Evolutionary conservation across 2,329 filamentous ascomycete species (phyloP).

Genomic region (Trichoderma lentiforme): DNA sequence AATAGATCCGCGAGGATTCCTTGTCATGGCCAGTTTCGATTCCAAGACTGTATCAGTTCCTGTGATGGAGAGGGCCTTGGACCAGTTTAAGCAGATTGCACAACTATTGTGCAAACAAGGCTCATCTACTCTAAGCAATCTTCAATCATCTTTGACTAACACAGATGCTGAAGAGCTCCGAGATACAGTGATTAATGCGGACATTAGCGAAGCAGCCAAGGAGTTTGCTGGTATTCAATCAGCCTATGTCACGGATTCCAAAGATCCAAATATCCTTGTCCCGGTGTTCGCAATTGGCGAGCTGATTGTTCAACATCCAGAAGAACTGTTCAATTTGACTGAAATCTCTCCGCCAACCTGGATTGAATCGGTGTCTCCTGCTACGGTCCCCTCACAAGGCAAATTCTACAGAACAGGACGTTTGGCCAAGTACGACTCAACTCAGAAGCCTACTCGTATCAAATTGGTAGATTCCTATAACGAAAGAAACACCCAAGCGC

Average conservation of each 20-base stretch:
- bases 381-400: constrained; percentile 24
- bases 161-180: constrained; percentile 35
- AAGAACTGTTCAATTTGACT: background rate
- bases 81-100: constrained; percentile 50
- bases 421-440: constrained; percentile 36
- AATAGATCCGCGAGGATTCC: constrained; percentile 52
- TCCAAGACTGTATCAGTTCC: constrained; percentile 52
- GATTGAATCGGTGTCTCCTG: background rate
- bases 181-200: constrained; percentile 24
- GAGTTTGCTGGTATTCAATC: constrained; percentile 29
- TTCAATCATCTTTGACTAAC: constrained; percentile 31
- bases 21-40: constrained; percentile 63
- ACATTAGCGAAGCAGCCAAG: constrained; percentile 20
- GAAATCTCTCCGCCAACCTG: background rate
- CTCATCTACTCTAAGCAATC: constrained; percentile 31
- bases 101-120: constrained; percentile 45
- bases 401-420: constrained; percentile 40
- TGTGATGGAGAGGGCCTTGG: constrained; percentile 52
- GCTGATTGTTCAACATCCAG: constrained; percentile 37
- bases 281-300: constrained; percentile 44
- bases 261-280: constrained; percentile 33
- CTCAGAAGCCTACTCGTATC: constrained; percentile 29
- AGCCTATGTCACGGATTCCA: constrained; percentile 41
- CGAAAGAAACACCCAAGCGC: constrained; percentile 16
- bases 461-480: constrained; percentile 27